Base-by-base conservation (phyloP, 805 yeast species). In the Schwanniomyces vanrijiae region DNA sequence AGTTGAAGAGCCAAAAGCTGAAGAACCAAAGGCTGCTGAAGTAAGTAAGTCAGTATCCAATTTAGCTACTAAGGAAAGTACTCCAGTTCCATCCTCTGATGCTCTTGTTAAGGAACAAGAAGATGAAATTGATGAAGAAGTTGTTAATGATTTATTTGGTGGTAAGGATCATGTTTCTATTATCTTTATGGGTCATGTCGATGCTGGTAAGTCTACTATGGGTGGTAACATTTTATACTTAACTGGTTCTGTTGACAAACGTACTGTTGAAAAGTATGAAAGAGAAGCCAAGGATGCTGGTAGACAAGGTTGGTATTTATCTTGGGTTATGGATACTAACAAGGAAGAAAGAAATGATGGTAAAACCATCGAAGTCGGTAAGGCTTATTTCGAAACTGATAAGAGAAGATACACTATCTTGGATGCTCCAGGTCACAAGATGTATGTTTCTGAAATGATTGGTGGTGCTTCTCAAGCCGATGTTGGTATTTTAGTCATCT, bases 391-490 rank as follows among this genome's bases (percentile, higher is more conserved):
- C 61, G 99, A 94, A 77, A 94, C 99, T 49, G 98, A 91, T 25
- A 90, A 89, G 76, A 87, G 99, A 76, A 86, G 98, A 71, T 94
- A 94, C 77, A 92, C 99, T 38, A 90, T 94, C 58, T 82, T 94
- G 68, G 99, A 94, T 71, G 99, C 99, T 7, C 99, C 99, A 55
- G 99, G 99, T 44, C 99, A 94, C 78, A 94, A 94, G 76, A 87
- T 94, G 90, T 94, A 94, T 66, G 97, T 94, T 53, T 90, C 97
- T 46, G 96, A 90, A 70, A 94, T 94, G 99, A 94, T 94, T 77
- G 98, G 98, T 61, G 99, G 99, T 71, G 99, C 99, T 16, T 91
- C 98, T 40, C 99, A 94, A 76, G 99, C 99, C 29, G 99, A 94
- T 75, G 94, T 92, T 48, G 99, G 99, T 74, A 83, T 94, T 55